Conservation (phyloP, 441 rosid genomes). For the Arabidopsis lyrata region DNA sequence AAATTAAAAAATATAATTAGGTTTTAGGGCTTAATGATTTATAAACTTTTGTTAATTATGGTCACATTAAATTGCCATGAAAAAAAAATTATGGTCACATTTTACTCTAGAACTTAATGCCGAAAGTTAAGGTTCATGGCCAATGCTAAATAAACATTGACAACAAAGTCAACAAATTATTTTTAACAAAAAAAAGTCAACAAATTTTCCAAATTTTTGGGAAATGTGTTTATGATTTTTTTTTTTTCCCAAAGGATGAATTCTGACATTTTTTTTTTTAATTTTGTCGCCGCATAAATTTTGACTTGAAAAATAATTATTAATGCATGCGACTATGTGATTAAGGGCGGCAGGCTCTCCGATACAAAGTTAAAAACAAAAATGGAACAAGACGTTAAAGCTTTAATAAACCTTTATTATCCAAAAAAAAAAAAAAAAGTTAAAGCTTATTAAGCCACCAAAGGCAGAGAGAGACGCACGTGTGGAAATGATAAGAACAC, state of each 20-base stretch:
- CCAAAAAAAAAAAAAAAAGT: neutral
- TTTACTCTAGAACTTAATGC: neutral
- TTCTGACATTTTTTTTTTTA: too few relatives aligned
- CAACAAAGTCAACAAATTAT: neutral
- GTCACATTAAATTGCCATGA: too few relatives aligned
- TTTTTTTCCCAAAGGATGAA: neutral
- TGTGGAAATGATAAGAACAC: conserved; percentile 31
- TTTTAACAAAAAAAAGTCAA: neutral
- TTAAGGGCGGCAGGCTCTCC: conserved; percentile 4
- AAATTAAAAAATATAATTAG: neutral
- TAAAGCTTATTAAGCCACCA: conserved; percentile 10
- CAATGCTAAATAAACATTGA: too few relatives aligned
- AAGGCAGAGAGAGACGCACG: conserved; percentile 17
- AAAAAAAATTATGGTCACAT: neutral
- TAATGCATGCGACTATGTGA: too few relatives aligned
- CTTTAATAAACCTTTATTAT: neutral
- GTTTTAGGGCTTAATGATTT: neutral
- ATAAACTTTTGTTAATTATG: too few relatives aligned
- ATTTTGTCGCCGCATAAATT: too few relatives aligned
- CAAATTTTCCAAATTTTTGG: neutral
- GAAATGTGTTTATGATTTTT: neutral
- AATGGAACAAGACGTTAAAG: neutral
- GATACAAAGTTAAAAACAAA: neutral
- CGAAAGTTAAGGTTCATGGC: too few relatives aligned
- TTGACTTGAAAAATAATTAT: too few relatives aligned